A percentile compares a stretch with the other conserved stretches of the same genome.
Conservation (phyloP, 495 filamentous ascomycete genomes). For the Penicillium atrosanguineum region DNA sequence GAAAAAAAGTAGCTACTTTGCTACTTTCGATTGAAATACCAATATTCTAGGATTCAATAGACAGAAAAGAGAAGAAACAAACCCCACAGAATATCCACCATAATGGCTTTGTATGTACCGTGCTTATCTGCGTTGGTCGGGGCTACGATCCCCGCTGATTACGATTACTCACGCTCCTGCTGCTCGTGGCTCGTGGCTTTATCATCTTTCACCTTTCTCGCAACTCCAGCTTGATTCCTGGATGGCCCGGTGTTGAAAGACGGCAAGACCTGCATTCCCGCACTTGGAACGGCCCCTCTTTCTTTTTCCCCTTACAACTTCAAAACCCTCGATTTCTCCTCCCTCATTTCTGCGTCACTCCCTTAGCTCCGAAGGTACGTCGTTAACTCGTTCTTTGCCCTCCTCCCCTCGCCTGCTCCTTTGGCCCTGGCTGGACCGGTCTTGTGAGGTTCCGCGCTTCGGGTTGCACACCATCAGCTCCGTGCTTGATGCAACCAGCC, state of each 20-base stretch:
- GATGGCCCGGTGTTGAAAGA: conserved; percentile 19
- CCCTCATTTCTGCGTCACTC: conserved; percentile 28
- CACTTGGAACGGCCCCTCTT: conserved; percentile 5
- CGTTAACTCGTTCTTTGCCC: background rate
- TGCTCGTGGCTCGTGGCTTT: background rate
- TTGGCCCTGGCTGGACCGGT: conserved; percentile 2
- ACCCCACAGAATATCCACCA: background rate
- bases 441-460: conserved; percentile 13
- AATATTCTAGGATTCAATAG: background rate
- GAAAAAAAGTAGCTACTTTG: background rate
- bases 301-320: conserved; percentile 9
- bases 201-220: conserved; percentile 4
- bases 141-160: conserved; percentile 16
- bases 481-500: conserved; percentile 22
- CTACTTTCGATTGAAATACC: background rate
- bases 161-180: conserved; percentile 16
- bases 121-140: conserved; percentile 19
- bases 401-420: background rate
- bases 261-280: conserved; percentile 11
- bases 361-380: conserved; percentile 31
- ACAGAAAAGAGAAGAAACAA: background rate
- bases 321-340: conserved; percentile 7
- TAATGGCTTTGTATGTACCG: conserved; percentile 1
- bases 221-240: background rate
- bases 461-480: conserved; percentile 21